phyloP scores from a whole-genome alignment of 2,329 filamentous ascomycete genomes.

The Arthrobotrys conoides region DNA sequence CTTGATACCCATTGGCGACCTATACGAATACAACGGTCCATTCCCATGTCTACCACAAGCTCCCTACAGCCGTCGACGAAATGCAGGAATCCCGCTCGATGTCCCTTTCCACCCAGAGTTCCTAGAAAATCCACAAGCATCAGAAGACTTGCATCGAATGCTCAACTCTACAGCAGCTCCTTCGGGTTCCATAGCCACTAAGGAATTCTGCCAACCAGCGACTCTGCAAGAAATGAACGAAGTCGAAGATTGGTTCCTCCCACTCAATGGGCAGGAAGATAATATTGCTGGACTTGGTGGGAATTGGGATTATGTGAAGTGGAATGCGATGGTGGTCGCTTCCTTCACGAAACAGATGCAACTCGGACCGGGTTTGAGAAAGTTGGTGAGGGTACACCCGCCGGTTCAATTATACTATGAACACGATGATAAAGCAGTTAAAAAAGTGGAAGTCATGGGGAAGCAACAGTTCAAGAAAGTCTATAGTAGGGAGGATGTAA shows the following conservation, averaged over 20 bases:
- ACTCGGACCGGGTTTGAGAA: slow-evolving; percentile 18
- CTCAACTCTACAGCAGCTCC: slow-evolving; percentile 23
- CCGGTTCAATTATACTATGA: slow-evolving; percentile 41
- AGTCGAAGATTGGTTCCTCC: slow-evolving; percentile 36
- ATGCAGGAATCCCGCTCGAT: slow-evolving; percentile 28
- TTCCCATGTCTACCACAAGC: slow-evolving; percentile 2
- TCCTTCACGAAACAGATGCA: slow-evolving; percentile 38
- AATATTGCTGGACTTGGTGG: slow-evolving; percentile 47
- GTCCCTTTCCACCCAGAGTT: slow-evolving; percentile 31
- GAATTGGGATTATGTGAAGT: slow-evolving; percentile 55
- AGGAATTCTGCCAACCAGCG: neutral
- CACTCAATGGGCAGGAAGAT: slow-evolving; percentile 51
- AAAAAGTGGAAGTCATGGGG: slow-evolving; percentile 35
- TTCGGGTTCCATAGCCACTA: neutral
- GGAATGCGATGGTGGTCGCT: slow-evolving; percentile 50
- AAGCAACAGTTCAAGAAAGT: slow-evolving; percentile 8
- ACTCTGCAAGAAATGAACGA: neutral
- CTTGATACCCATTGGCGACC: slow-evolving; percentile 8
- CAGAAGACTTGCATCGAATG: slow-evolving; percentile 21
- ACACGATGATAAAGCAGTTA: slow-evolving; percentile 12
- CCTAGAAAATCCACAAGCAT: slow-evolving; percentile 9
- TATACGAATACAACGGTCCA: slow-evolving; percentile 41
- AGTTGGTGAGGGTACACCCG: slow-evolving; percentile 30
- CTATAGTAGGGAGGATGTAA: slow-evolving; percentile 25
- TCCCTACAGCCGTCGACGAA: slow-evolving; percentile 29